A percentile compares a stretch with the other conserved stretches of the same genome.
These are phyloP conservation scores for Phytophthora syringae DNA, from an alignment of 352 stramenopile species.

Conservation along the genomic window DNA sequence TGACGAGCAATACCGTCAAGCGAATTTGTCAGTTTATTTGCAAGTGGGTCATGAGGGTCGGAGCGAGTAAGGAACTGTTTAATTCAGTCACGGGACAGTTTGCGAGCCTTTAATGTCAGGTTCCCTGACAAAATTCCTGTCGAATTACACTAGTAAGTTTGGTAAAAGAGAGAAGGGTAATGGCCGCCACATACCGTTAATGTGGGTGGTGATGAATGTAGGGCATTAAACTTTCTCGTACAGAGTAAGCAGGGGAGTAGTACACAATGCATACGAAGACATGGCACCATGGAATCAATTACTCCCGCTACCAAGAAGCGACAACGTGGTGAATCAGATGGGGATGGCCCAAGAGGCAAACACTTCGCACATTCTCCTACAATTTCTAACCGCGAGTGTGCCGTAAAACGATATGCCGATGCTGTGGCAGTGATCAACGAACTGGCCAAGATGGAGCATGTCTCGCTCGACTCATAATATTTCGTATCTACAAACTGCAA, in stretches of 20 bases:
- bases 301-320: not conserved
- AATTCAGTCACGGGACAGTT: not conserved
- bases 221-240: too few species aligned
- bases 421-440: not conserved
- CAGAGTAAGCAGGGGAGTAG: not conserved
- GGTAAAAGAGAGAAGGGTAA: not conserved
- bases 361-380: not conserved
- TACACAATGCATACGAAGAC: not conserved
- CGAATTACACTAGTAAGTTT: not conserved
- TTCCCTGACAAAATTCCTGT: not conserved
- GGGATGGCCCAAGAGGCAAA: not conserved
- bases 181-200: not conserved
- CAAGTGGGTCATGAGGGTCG: not conserved
- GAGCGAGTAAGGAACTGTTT: not conserved
- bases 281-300: not conserved
- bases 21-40: not conserved
- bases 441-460: not conserved
- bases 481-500: not conserved
- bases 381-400: not conserved
- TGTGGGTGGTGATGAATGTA: not conserved
- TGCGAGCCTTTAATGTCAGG: not conserved
- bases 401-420: not conserved
- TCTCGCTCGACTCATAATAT: not conserved
- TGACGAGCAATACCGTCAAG: not conserved
- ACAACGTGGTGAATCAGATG: not conserved